Percentiles rank a stretch among this genome's conserved stretches.
Evolutionary conservation across 768 basidiomycete genomes (phyloP).

Genomic region (Clathrus columnatus): DNA sequence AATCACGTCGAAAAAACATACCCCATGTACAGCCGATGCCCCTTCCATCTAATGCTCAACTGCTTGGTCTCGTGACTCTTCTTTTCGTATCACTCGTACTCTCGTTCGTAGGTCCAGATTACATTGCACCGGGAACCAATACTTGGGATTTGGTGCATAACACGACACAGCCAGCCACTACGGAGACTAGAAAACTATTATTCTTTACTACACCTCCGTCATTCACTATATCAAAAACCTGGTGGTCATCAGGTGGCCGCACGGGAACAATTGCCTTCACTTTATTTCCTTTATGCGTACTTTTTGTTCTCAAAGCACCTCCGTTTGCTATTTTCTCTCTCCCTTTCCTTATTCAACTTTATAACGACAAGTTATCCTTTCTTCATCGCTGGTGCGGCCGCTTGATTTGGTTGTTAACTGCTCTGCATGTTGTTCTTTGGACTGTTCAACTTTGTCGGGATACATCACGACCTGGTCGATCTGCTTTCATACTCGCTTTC

Average conservation of each 20-base stretch:
- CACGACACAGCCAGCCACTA: constrained; percentile 13
- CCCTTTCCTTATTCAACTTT: constrained; percentile 50
- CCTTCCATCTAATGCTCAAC: constrained; percentile 26
- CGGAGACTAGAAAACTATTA: no score
- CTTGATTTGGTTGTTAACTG: constrained; percentile 29
- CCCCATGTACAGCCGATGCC: neutral
- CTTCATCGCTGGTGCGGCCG: constrained; percentile 67
- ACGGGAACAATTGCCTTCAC: constrained; percentile 66
- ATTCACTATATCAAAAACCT: constrained; percentile 55
- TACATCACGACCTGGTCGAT: neutral
- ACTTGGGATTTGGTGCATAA: constrained; percentile 31
- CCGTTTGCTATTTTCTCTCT: constrained; percentile 67
- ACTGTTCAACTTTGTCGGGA: constrained; percentile 29
- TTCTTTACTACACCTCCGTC: constrained; percentile 32
- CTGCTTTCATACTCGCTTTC: no score
- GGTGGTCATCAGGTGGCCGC: constrained; percentile 64
- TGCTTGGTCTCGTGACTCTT: constrained; percentile 21
- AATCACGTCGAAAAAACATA: constrained; percentile 13
- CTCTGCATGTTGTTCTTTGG: constrained; percentile 32
- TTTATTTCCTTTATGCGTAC: constrained; percentile 58
- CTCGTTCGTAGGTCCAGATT: constrained; percentile 27
- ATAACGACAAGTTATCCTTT: constrained; percentile 66
- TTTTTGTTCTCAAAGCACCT: constrained; percentile 61
- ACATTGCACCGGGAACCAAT: constrained; percentile 25
- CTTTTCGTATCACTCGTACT: constrained; percentile 24